Conservation (phyloP, 163 green algal genomes). For the Chlorella variabilis region DNA sequence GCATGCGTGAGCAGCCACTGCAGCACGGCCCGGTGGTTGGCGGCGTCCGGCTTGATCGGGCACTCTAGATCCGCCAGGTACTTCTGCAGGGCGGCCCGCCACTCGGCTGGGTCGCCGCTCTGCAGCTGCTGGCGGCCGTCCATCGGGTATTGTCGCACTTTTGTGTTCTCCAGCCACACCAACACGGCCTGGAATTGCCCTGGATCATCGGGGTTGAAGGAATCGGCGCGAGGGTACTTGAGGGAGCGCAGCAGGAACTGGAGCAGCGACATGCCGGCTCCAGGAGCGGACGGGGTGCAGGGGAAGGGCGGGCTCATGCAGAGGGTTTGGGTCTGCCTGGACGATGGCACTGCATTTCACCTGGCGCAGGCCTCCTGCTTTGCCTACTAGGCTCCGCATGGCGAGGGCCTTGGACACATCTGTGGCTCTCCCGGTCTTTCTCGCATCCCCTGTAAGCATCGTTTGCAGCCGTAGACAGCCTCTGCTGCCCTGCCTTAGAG, state of each 20-base stretch:
- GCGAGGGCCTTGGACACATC: too few relatives aligned
- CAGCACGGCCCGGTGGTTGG: slow-evolving; percentile 19
- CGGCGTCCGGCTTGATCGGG: slow-evolving; percentile 27
- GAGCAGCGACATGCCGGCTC: too few relatives aligned
- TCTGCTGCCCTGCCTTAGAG: too few relatives aligned
- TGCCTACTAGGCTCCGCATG: too few relatives aligned
- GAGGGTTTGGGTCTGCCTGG: too few relatives aligned
- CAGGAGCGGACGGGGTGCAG: too few relatives aligned
- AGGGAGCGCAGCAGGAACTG: slow-evolving; percentile 16
- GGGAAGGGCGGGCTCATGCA: too few relatives aligned
- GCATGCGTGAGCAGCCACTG: slow-evolving; percentile 59
- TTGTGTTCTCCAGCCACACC: slow-evolving; percentile 57
- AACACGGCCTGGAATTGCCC: slow-evolving; percentile 29
- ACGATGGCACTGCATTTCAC: too few relatives aligned
- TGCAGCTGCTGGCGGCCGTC: slow-evolving; percentile 31
- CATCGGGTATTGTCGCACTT: slow-evolving; percentile 42
- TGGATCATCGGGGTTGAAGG: not conserved
- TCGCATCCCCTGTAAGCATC: too few relatives aligned
- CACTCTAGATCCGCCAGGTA: slow-evolving; percentile 59
- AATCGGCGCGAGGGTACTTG: slow-evolving; percentile 20
- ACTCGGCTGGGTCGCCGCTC: not conserved
- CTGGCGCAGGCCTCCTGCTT: too few relatives aligned
- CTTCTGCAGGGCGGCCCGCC: slow-evolving; percentile 21
- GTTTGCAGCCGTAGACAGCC: too few relatives aligned
- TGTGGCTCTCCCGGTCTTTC: too few relatives aligned